Evolutionary conservation across 148 eudicot genomes (phyloP).

Genomic region (Amaranthus cruentus): DNA sequence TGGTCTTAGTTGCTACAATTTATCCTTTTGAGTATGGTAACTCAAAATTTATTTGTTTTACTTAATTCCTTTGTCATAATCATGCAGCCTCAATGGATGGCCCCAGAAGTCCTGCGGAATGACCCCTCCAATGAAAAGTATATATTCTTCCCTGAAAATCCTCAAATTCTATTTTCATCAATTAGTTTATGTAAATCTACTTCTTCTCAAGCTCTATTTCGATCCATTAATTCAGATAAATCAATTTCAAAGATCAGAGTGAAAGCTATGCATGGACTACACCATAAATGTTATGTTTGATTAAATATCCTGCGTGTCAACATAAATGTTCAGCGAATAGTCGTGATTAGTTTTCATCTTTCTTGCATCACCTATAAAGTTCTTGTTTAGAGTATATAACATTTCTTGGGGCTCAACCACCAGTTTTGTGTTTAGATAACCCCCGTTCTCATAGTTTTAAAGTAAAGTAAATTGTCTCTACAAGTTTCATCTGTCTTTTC

Average conservation of each 20-base stretch:
- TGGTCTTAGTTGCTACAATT: not conserved
- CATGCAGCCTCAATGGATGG: slow-evolving; percentile 96
- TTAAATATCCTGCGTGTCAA: not conserved
- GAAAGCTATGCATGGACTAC: not conserved
- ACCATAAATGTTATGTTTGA: not conserved
- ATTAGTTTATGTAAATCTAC: too few relatives aligned
- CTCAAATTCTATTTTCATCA: too few relatives aligned
- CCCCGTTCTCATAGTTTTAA: not conserved
- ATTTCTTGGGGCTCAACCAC: too few relatives aligned
- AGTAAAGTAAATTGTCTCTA: not conserved
- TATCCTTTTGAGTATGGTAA: not conserved
- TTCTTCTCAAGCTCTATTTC: too few relatives aligned
- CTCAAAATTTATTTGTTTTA: not conserved
- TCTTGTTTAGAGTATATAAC: not conserved
- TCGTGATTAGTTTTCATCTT: not conserved
- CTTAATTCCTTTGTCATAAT: not conserved
- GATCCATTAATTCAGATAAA: too few relatives aligned
- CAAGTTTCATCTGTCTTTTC: not conserved
- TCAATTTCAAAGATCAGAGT: too few relatives aligned
- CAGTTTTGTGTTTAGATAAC: not conserved
- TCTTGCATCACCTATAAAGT: not conserved
- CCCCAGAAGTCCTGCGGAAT: slow-evolving; percentile 85
- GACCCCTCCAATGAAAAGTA: slow-evolving; percentile 61
- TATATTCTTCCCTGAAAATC: not conserved
- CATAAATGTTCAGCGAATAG: not conserved